These are phyloP conservation scores for cucumber (Cucumis sativus) DNA, from an alignment of 306 rosid species.

Conservation along the genomic window Cucumber_9930_V3 NC_026657.2:24919501-24920000, in stretches of 20 bases:
- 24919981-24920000: not conserved
- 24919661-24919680: not conserved
- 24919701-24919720: not conserved
- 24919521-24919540: not conserved
- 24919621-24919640: not conserved
- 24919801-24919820: constrained; percentile 78
- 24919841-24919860: constrained; percentile 86
- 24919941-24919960: constrained; percentile 77
- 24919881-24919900: constrained; percentile 65
- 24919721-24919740: not conserved
- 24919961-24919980: constrained; percentile 9
- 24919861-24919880: constrained; percentile 89
- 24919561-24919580: not conserved
- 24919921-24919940: constrained; percentile 41
- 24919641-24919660: not conserved
- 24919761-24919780: not conserved
- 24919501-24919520: too few relatives aligned
- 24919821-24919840: constrained; percentile 69
- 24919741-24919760: not conserved
- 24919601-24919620: not conserved
- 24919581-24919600: not conserved
- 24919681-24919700: not conserved
- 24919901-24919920: constrained; percentile 69
- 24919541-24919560: not conserved
- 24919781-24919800: constrained; percentile 11